Base-by-base conservation (phyloP, 2,329 filamentous ascomycete genomes). In the Cladophialophora psammophila region DNA sequence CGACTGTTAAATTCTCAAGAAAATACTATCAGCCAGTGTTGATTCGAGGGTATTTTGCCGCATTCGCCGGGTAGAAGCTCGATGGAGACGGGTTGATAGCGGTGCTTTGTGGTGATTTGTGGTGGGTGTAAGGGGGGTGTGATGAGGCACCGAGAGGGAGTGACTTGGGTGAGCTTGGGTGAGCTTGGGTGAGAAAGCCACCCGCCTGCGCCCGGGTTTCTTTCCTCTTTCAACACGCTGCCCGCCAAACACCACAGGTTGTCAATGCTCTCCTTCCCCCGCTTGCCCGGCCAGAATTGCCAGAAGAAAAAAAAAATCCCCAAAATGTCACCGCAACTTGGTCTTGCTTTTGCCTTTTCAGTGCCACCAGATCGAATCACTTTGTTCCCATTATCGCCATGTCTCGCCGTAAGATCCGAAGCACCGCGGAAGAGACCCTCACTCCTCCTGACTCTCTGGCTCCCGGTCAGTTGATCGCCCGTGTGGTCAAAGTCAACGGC, bases 401-500 rank as follows among this genome's bases (percentile, higher is more conserved):
- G 67, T 88, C 91, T 65, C 94, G 93, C 81, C 89, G 93, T 72
- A 90, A 88, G 73, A 82, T 95, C 63, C 87, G 90, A 65, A 92
- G 92, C 20, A 92, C 92, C 15, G 91, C 91, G 56, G 88, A 94
- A 76, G 90, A 92, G 78, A 84, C 89, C 82, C 77, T 88, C 80
- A 78, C 82, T 76, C 78, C 90, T 76, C 82, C 94, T 82, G 76
- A 80, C 65, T 75, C 77, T 6, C 79, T 90, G 20, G 66, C 80
- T 5, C 73, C 79, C n/a, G 78, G 77, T 36, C 86, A 90, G 75
- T 83, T 84, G 60, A 87, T 99, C 67, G 93, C 91, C 18, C 91
- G 89, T 65, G 89, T 97, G 65, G 81, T 91, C 75, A 91, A 92
- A 78, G 91, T 91, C 52, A 90, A 93, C 72, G 94, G 94, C 72